Conservation (phyloP, 441 rosid genomes). For the Syzygium malaccense region DNA sequence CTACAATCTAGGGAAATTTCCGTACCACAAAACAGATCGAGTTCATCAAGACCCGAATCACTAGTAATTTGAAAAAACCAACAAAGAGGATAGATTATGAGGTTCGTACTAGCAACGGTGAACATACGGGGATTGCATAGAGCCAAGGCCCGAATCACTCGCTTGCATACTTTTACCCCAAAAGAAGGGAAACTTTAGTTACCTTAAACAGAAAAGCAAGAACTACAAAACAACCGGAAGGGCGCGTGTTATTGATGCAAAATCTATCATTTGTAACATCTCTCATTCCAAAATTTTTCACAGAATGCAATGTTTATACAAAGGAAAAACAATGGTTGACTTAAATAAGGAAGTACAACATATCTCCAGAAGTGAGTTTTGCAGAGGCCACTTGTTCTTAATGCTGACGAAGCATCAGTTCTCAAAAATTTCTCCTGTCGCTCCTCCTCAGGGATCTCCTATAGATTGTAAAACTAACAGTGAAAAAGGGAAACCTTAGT, state of each 20-base stretch:
- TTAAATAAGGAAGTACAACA: constrained; percentile 35
- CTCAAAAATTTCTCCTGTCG: constrained; percentile 14
- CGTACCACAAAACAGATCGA: neutral
- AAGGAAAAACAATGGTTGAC: constrained; percentile 11
- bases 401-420: constrained; percentile 7
- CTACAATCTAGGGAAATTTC: neutral
- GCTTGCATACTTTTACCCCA: neutral
- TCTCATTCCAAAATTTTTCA: constrained; percentile 42
- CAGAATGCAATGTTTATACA: constrained; percentile 40
- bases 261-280: constrained; percentile 1
- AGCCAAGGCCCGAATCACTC: neutral
- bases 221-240: neutral
- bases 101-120: neutral
- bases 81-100: neutral
- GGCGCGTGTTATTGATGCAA: neutral
- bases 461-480: neutral
- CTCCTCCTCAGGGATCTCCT: constrained; percentile 5
- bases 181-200: neutral
- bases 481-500: neutral
- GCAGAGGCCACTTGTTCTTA: constrained; percentile 14
- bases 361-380: constrained; percentile 16
- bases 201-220: neutral
- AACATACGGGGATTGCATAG: neutral
- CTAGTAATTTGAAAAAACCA: neutral
- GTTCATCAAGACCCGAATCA: neutral